phyloP scores from a whole-genome alignment of 2,329 filamentous ascomycete genomes.

The Cladosporium sp. region DNA sequence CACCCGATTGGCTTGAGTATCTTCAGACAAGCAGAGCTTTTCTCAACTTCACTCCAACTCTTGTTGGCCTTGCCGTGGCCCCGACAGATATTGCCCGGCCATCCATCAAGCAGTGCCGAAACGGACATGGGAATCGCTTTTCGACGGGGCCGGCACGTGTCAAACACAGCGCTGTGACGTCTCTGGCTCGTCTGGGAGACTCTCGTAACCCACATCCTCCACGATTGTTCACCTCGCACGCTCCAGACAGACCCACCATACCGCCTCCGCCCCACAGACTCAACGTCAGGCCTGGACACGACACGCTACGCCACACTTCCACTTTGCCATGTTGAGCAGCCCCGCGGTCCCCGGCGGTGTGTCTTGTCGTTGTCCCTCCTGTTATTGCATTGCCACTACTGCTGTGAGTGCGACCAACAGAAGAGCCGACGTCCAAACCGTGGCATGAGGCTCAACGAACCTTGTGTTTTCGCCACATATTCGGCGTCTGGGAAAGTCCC shows the following conservation, averaged over 20 bases:
- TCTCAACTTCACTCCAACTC: conserved; percentile 3
- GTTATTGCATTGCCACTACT: too few species aligned
- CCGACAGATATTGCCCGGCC: background rate
- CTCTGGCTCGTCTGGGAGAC: too few species aligned
- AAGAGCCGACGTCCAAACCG: too few species aligned
- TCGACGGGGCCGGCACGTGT: background rate
- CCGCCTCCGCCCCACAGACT: conserved; percentile 8
- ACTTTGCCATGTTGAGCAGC: background rate
- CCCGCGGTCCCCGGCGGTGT: conserved; percentile 6
- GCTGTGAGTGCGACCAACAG: too few species aligned
- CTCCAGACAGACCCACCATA: background rate
- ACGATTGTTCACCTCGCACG: background rate
- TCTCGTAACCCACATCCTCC: background rate
- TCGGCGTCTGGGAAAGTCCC: background rate
- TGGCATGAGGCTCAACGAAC: too few species aligned
- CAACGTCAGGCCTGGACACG: conserved; percentile 3
- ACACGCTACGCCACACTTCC: background rate
- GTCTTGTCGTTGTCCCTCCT: background rate
- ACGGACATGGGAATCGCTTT: background rate
- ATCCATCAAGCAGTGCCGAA: background rate
- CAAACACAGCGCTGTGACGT: background rate
- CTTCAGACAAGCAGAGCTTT: background rate
- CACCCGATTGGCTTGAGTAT: background rate
- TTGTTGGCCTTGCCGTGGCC: background rate
- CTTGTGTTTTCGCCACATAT: background rate